Percentiles rank a stretch among this genome's conserved stretches.
phyloP scores from a whole-genome alignment of 805 yeast genomes.

The Nakazawaea populi region DNA sequence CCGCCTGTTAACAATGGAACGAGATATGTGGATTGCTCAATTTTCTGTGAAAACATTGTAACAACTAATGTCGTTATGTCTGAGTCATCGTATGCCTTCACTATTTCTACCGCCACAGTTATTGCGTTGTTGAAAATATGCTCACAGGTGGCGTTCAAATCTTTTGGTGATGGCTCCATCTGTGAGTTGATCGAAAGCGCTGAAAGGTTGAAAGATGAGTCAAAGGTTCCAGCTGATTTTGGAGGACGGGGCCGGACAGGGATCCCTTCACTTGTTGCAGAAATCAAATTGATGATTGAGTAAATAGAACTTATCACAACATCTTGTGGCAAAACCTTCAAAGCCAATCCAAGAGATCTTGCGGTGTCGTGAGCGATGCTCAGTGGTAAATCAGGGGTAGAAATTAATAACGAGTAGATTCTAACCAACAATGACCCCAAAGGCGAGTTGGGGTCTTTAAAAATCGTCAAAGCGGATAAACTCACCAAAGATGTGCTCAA shows the following conservation, averaged over 20 bases:
- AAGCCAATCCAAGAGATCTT: slow-evolving; percentile 55
- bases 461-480: slow-evolving; percentile 5
- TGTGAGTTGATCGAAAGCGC: slow-evolving; percentile 4
- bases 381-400: slow-evolving; percentile 44
- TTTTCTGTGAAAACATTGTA: slow-evolving; percentile 77
- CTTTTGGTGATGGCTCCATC: neutral
- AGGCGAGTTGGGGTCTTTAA: slow-evolving; percentile 3
- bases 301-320: slow-evolving; percentile 80
- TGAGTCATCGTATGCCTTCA: slow-evolving; percentile 60
- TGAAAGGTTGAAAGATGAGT: slow-evolving; percentile 15
- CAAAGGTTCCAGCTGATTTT: slow-evolving; percentile 11
- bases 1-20: slow-evolving; percentile 56
- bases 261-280: slow-evolving; percentile 38
- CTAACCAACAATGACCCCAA: slow-evolving; percentile 4
- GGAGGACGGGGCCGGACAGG: slow-evolving; percentile 23
- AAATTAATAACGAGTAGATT: slow-evolving; percentile 45
- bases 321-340: slow-evolving; percentile 70
- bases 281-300: slow-evolving; percentile 67
- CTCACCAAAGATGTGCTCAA: slow-evolving; percentile 5
- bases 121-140: slow-evolving; percentile 59
- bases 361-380: slow-evolving; percentile 48
- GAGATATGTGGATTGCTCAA: slow-evolving; percentile 43
- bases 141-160: slow-evolving; percentile 11
- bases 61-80: slow-evolving; percentile 73
- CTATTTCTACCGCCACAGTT: slow-evolving; percentile 59